Conservation (phyloP, 306 rosid species). For the Castanea crenata region DNA sequence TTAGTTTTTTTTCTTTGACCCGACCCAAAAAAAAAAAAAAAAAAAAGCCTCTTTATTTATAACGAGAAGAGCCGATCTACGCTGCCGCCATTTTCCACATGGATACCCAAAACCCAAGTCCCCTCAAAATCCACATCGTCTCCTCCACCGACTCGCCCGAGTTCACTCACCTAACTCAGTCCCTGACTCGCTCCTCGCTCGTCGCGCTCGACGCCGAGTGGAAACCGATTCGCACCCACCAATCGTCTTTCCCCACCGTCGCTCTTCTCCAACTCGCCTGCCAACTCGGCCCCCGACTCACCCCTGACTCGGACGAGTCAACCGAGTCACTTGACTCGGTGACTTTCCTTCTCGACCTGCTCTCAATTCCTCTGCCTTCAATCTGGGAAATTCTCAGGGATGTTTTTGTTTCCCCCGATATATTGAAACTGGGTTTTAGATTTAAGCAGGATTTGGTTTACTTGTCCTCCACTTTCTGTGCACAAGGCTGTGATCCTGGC, state of each 20-base stretch:
- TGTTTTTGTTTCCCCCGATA: constrained; percentile 52
- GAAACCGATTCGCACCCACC: constrained; percentile 62
- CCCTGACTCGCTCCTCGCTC: constrained; percentile 54
- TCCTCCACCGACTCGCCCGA: constrained; percentile 60
- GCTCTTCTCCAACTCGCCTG: constrained; percentile 82
- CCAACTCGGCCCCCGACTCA: constrained; percentile 35
- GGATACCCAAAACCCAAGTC: constrained; percentile 36
- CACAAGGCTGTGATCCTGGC: constrained; percentile 64
- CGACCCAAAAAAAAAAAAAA: too few relatives aligned
- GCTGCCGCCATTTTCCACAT: neutral
- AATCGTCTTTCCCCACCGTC: constrained; percentile 56
- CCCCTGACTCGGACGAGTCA: constrained; percentile 27
- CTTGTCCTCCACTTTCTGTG: constrained; percentile 68
- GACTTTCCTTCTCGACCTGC: constrained; percentile 69
- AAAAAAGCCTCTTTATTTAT: neutral
- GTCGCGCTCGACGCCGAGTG: constrained; percentile 90
- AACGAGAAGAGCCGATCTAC: neutral
- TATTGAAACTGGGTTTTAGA: constrained; percentile 76
- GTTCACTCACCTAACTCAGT: constrained; percentile 48
- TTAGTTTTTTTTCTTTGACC: too few relatives aligned
- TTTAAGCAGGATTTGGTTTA: constrained; percentile 86
- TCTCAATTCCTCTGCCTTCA: constrained; percentile 51
- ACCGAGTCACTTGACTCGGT: constrained; percentile 25
- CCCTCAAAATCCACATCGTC: constrained; percentile 47
- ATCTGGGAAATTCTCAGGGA: constrained; percentile 58